phyloP scores from a whole-genome alignment of 73 alveolate genomes.

The Halteria grandinella region DNA sequence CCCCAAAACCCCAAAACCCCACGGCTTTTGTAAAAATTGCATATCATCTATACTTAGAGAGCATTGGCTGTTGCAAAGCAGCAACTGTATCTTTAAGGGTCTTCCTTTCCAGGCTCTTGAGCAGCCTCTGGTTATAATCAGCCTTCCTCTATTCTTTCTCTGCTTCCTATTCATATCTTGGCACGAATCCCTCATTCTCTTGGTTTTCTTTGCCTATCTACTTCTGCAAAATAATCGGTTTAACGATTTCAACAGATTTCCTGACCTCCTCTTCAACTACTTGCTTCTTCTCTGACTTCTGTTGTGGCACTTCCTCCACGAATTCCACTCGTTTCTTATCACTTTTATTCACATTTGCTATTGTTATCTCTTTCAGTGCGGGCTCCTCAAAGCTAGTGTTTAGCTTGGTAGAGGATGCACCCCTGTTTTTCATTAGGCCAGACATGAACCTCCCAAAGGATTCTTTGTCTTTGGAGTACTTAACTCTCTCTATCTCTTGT shows the following conservation, averaged over 20 bases:
- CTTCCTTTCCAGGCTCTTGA: slow-evolving; percentile 21
- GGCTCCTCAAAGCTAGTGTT: too few species aligned
- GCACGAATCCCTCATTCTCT: too few species aligned
- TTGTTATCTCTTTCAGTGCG: not conserved
- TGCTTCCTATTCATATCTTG: too few species aligned
- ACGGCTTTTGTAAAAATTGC: not conserved
- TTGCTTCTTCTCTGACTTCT: not conserved
- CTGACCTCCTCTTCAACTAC: too few species aligned
- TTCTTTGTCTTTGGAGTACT: slow-evolving; percentile 33
- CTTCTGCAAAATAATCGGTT: too few species aligned
- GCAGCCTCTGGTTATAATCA: slow-evolving; percentile 33
- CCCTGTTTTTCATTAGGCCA: not conserved
- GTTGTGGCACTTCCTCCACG: not conserved
- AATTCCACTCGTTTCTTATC: not conserved
- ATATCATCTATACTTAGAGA: not conserved
- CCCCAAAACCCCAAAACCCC: not conserved
- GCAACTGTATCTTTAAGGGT: slow-evolving; percentile 6
- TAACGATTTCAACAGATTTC: too few species aligned
- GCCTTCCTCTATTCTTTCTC: too few species aligned
- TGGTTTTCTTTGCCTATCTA: too few species aligned
- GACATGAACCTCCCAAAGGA: slow-evolving; percentile 24
- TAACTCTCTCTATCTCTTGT: slow-evolving; percentile 30
- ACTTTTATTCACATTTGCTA: not conserved
- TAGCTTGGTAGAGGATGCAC: too few species aligned
- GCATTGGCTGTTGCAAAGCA: too few species aligned